Evolutionary conservation across 495 filamentous ascomycete genomes (phyloP).

Genomic region (Entonaema liquescens): DNA sequence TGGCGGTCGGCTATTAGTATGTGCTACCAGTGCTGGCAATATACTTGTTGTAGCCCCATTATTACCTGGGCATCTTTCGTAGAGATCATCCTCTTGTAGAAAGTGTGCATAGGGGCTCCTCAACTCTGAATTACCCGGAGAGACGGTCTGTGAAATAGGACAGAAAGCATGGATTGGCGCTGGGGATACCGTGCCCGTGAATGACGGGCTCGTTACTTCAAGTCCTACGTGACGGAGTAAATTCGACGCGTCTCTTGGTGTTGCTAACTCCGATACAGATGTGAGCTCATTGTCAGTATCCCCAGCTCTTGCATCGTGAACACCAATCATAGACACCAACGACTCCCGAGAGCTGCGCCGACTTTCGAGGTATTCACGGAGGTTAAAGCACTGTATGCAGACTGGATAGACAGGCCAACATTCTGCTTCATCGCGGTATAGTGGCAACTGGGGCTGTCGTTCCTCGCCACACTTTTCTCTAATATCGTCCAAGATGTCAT

Average conservation of each 20-base stretch:
- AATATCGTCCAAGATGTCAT: constrained; percentile 48
- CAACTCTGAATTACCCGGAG: constrained; percentile 34
- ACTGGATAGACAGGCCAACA: constrained; percentile 42
- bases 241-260: constrained; percentile 41
- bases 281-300: constrained; percentile 46
- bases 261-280: constrained; percentile 45
- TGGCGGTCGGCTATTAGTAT: constrained; percentile 13
- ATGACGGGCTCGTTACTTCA: constrained; percentile 34
- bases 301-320: constrained; percentile 28
- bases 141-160: constrained; percentile 24
- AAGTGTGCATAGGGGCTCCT: constrained; percentile 42
- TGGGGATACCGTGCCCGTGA: constrained; percentile 39
- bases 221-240: constrained; percentile 36
- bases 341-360: constrained; percentile 43
- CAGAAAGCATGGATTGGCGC: constrained; percentile 35
- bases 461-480: constrained; percentile 41
- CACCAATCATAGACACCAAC: constrained; percentile 45
- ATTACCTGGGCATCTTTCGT: constrained; percentile 27
- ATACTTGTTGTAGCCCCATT: constrained; percentile 28
- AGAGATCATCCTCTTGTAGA: constrained; percentile 43
- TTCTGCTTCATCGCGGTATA: constrained; percentile 42
- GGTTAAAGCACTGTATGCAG: constrained; percentile 43
- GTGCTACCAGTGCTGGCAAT: constrained; percentile 20
- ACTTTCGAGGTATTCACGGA: constrained; percentile 43
- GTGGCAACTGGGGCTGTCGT: constrained; percentile 41